Percentiles rank a stretch among this genome's conserved stretches.
phyloP scores from a whole-genome alignment of 2,329 filamentous ascomycete genomes.

The Talaromyces pinophilus region DNA sequence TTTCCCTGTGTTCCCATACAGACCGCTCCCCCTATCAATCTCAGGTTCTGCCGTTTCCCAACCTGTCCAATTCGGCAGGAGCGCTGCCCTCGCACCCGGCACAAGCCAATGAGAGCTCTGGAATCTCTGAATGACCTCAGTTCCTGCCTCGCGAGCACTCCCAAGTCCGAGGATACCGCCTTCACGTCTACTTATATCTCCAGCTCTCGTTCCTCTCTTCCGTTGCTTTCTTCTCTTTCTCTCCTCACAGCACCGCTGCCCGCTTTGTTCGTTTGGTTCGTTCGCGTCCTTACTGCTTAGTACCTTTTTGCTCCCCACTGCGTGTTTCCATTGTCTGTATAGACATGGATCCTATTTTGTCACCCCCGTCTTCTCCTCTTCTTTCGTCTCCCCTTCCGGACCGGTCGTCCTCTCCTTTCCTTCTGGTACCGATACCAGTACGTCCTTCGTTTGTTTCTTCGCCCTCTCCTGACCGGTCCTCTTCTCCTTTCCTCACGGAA shows the following conservation, averaged over 20 bases:
- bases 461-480: background rate
- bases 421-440: background rate
- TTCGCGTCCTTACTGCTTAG: background rate
- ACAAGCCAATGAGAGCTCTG: background rate
- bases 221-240: background rate
- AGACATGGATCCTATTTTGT: background rate
- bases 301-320: background rate
- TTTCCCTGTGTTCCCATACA: background rate
- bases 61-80: background rate
- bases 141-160: constrained; percentile 1
- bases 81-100: constrained; percentile 4
- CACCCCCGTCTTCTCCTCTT: background rate
- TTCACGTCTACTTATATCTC: background rate
- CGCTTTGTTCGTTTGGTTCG: constrained; percentile 4
- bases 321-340: background rate
- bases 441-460: background rate
- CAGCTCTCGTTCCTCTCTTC: background rate
- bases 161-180: background rate
- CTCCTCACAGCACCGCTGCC: constrained; percentile 1
- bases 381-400: background rate
- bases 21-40: background rate
- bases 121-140: background rate
- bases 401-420: constrained; percentile 4
- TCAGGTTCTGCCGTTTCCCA: background rate
- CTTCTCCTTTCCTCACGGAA: background rate